Evolutionary conservation across 1,139 yeast species (phyloP).

Genomic region (Komagataea norvegica): DNA sequence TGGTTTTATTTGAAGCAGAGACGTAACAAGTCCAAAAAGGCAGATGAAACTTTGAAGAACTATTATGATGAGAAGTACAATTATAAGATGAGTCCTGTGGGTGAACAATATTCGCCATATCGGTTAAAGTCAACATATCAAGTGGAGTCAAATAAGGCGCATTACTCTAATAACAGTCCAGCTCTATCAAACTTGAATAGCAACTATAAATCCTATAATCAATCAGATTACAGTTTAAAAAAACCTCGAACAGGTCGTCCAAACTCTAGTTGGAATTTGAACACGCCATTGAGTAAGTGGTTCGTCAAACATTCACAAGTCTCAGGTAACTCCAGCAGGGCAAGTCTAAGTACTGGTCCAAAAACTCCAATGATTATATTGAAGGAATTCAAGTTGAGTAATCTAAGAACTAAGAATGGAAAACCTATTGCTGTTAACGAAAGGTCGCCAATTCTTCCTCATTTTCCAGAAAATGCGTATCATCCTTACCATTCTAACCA

Average conservation of each 20-base stretch:
- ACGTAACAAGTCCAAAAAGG: constrained; percentile 4
- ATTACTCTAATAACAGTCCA: neutral
- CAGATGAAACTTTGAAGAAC: constrained; percentile 13
- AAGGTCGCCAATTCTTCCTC: constrained; percentile 23
- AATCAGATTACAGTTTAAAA: constrained; percentile 20
- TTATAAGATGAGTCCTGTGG: constrained; percentile 16
- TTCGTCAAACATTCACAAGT: constrained; percentile 19
- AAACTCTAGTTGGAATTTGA: constrained; percentile 21
- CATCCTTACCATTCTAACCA: constrained; percentile 12
- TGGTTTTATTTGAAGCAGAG: constrained; percentile 17
- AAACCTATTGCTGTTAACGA: constrained; percentile 12
- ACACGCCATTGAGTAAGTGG: constrained; percentile 26
- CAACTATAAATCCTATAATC: constrained; percentile 1
- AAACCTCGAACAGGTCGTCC: constrained; percentile 14
- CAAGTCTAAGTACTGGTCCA: constrained; percentile 20
- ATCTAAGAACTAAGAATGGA: constrained; percentile 6
- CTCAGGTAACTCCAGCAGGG: constrained; percentile 13
- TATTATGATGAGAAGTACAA: constrained; percentile 24
- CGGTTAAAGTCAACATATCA: constrained; percentile 16
- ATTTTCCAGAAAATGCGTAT: constrained; percentile 21
- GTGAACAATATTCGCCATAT: constrained; percentile 11
- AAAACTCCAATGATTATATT: constrained; percentile 22
- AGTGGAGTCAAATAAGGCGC: constrained; percentile 5
- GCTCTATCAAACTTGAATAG: neutral
- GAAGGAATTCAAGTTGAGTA: constrained; percentile 23